These are phyloP conservation scores for Saccharomyces hybrid DNA, from an alignment of 1,139 yeast genomes.

Conservation along the genomic window DNA sequence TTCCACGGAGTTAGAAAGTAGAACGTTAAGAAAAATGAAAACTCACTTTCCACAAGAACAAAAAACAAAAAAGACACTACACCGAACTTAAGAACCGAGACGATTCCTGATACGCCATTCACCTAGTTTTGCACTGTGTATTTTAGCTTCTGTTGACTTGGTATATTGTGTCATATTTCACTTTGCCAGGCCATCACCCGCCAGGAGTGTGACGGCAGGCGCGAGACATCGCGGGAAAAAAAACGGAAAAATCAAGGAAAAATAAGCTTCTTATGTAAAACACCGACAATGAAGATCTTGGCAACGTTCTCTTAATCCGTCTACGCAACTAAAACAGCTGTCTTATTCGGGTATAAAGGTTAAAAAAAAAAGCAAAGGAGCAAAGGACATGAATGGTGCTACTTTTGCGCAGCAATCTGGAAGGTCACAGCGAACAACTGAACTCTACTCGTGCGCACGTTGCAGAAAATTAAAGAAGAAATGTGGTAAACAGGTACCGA, in stretches of 20 bases:
- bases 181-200: background rate
- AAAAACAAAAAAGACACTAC: too few species aligned
- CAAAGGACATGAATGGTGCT: background rate
- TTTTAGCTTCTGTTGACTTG: background rate
- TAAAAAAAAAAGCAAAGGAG: background rate
- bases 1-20: too few species aligned
- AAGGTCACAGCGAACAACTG: conserved; percentile 4
- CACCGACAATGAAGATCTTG: background rate
- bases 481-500: conserved; percentile 41
- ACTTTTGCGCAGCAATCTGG: background rate
- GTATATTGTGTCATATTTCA: background rate
- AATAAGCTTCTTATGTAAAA: background rate
- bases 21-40: too few species aligned
- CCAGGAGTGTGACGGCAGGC: background rate
- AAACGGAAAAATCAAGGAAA: background rate
- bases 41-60: too few species aligned
- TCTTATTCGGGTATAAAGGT: background rate
- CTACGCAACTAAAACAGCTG: background rate
- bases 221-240: background rate
- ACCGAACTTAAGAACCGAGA: background rate
- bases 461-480: conserved; percentile 43
- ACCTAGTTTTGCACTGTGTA: background rate
- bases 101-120: background rate
- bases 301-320: background rate
- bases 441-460: conserved; percentile 37